Evolutionary conservation across 768 basidiomycete species (phyloP), one percentile per base, ranked within the genome.

Genomic region (Trametes coccinea): DNA sequence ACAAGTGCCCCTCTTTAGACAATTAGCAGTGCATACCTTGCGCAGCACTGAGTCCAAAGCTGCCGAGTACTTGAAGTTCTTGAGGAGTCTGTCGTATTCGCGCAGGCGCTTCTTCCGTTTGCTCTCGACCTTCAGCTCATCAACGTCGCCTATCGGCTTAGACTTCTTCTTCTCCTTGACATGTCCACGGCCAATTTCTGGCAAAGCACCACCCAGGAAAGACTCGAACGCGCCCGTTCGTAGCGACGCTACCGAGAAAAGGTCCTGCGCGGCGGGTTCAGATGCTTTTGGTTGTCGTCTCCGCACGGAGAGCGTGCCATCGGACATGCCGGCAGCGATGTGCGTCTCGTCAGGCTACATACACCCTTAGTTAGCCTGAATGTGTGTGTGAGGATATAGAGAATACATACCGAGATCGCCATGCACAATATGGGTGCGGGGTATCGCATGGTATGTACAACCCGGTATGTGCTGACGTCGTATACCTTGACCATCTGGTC

Each of bases 401-500:
- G 34, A 37, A 37, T 6, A 37, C 88, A 69, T 75, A 96, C 95
- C 61, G 96, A 98, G 48, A 98, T 81, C 14, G 95, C 94, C 45
- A 98, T 78, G 70, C 89, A 93, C 16, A 99, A 80, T 1, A 99
- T 75, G 5, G 95, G 93, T 4, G 95, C 93, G 4, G 96, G 92
- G 74, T 98, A 98, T 47, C 97, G 88, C 93, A 99, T 98, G 4
- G 97, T 98, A 70, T 99, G 97, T 13, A 97, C 87, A 39, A 99
- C 97, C 69, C 92, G 91, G 80, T 96, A 98, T 14, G 86, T 86
- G 71, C 90, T 85, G 40, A 95, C 87, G 74, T 98, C 96, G 77
- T 98, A 99, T 37, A 98, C 95, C 76, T 99, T 99, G 60, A 98
- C 93, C 90, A 99, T 91, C 67, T 96, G 95, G 73, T 99, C 97